A percentile compares a stretch with the other conserved stretches of the same genome.
phyloP scores from a whole-genome alignment of 2,329 filamentous ascomycete genomes.

The Talaromyces rugulosus region DNA sequence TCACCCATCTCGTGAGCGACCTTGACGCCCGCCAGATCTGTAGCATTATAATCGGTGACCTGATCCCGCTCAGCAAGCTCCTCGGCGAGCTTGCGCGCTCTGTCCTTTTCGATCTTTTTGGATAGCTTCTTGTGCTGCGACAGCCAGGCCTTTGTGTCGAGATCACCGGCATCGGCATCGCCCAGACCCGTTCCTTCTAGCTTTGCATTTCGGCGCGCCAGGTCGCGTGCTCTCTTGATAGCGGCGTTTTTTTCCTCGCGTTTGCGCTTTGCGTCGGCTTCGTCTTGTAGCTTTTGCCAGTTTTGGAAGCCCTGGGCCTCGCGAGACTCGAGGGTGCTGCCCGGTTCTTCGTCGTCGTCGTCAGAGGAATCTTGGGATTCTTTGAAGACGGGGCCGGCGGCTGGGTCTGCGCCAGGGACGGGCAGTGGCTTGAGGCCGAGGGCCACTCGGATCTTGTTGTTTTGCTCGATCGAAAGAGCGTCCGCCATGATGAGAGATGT shows the following conservation, averaged over 20 bases:
- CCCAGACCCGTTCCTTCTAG: conserved; percentile 81
- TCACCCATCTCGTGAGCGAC: conserved; percentile 82
- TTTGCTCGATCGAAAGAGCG: conserved; percentile 79
- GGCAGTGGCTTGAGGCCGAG: conserved; percentile 88
- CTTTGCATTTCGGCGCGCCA: conserved; percentile 68
- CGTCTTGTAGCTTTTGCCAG: conserved; percentile 61
- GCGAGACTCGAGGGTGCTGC: conserved; percentile 75
- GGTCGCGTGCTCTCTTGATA: conserved; percentile 82
- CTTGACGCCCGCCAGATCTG: conserved; percentile 83
- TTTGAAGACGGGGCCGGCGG: conserved; percentile 53
- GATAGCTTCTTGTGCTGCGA: conserved; percentile 87
- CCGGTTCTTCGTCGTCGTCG: conserved; percentile 61
- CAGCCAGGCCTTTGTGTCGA: conserved; percentile 83
- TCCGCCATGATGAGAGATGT: conserved; percentile 39
- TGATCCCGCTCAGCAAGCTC: conserved; percentile 75
- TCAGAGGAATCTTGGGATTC: conserved; percentile 38
- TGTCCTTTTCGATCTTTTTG: conserved; percentile 76
- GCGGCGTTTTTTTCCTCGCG: conserved; percentile 77
- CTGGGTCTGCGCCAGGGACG: conserved; percentile 60
- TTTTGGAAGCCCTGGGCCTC: conserved; percentile 41
- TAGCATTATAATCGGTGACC: conserved; percentile 73
- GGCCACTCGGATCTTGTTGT: conserved; percentile 83
- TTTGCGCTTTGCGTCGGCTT: conserved; percentile 66
- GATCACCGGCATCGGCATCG: conserved; percentile 62
- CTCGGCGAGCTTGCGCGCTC: conserved; percentile 65